Evolutionary conservation across 345 rosid species (phyloP).

Genomic region (rapeseed (Brassica napus)): Da-Ae NC_063448.1:46185001-46185500

Average conservation of each 20-base stretch:
- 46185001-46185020: too few species aligned
- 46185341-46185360: conserved; percentile 32
- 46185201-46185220: too few species aligned
- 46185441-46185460: conserved; percentile 15
- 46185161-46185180: too few species aligned
- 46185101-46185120: too few species aligned
- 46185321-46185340: conserved; percentile 19
- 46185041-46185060: too few species aligned
- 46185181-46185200: too few species aligned
- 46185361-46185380: conserved; percentile 31
- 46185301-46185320: conserved; percentile 33
- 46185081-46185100: too few species aligned
- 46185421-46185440: conserved; percentile 21
- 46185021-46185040: too few species aligned
- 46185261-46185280: background rate
- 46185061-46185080: too few species aligned
- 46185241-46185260: background rate
- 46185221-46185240: too few species aligned
- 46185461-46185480: conserved; percentile 27
- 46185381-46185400: conserved; percentile 40
- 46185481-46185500: conserved; percentile 37
- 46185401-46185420: conserved; percentile 29
- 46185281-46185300: conserved; percentile 8
- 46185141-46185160: too few species aligned
- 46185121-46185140: too few species aligned